Conservation (phyloP, 2,329 filamentous ascomycete species). For the Aspergillus fructus region DNA sequence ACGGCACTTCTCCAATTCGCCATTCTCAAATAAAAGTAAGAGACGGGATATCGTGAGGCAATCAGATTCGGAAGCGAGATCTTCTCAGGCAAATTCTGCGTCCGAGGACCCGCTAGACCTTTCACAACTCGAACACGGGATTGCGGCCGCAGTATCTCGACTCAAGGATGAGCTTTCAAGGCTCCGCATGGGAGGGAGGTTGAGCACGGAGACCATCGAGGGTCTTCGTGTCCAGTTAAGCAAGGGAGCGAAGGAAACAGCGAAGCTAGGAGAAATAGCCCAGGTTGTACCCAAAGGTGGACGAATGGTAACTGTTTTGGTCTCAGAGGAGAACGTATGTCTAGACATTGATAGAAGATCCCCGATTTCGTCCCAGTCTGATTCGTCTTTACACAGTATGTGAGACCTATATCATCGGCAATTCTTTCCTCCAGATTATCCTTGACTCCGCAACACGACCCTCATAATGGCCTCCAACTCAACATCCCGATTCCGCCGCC, state of each 20-base stretch:
- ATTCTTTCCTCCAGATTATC: conserved; percentile 44
- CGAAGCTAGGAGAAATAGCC: conserved; percentile 61
- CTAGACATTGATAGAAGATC: not conserved
- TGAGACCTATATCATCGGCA: conserved; percentile 46
- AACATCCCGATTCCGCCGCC: conserved; percentile 47
- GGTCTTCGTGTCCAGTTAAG: conserved; percentile 58
- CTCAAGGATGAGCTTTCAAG: conserved; percentile 63
- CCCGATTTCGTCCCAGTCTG: not conserved
- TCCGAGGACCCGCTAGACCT: conserved; percentile 61
- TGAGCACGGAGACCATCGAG: conserved; percentile 64
- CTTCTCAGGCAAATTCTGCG: conserved; percentile 32
- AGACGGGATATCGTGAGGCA: conserved; percentile 56
- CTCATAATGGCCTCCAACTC: conserved; percentile 45
- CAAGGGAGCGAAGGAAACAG: conserved; percentile 52
- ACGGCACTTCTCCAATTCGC: conserved; percentile 44
- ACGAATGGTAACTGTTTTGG: conserved; percentile 60
- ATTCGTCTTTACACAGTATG: conserved; percentile 31
- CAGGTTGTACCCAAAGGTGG: conserved; percentile 66
- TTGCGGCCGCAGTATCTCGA: conserved; percentile 54
- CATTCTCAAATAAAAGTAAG: conserved; percentile 49
- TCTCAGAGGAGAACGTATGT: conserved; percentile 63
- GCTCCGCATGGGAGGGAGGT: conserved; percentile 60
- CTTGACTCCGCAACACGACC: conserved; percentile 43
- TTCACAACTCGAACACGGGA: conserved; percentile 55
- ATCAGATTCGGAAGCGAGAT: conserved; percentile 30